Evolutionary conservation across 2,329 filamentous ascomycete species (phyloP).

Genomic region (Neonectria hederae): DNA sequence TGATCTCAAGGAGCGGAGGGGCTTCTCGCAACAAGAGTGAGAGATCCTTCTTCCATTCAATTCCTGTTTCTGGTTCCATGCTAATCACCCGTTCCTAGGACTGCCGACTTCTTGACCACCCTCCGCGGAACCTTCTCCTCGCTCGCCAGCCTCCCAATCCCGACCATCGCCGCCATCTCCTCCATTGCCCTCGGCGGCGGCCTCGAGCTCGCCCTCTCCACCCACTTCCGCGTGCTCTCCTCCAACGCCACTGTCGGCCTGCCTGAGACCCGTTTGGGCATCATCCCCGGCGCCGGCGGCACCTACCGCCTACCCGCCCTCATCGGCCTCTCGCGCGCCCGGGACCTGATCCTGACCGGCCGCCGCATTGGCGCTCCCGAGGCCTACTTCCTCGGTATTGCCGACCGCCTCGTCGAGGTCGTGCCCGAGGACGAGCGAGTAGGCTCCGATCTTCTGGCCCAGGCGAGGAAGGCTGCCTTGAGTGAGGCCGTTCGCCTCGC

Average conservation of each 20-base stretch:
- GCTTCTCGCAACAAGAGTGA: slow-evolving; percentile 82
- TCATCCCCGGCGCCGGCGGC: slow-evolving; percentile 93
- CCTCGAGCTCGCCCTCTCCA: slow-evolving; percentile 89
- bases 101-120: slow-evolving; percentile 77
- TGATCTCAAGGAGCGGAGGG: slow-evolving; percentile 87
- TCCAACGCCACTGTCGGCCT: slow-evolving; percentile 82
- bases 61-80: not conserved
- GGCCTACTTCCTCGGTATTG: slow-evolving; percentile 90
- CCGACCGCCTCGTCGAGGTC: slow-evolving; percentile 88
- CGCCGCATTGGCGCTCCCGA: slow-evolving; percentile 84
- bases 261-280: slow-evolving; percentile 91
- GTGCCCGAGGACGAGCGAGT: slow-evolving; percentile 63
- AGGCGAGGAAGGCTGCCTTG: slow-evolving; percentile 74
- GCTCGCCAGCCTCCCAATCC: slow-evolving; percentile 81
- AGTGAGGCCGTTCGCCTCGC: slow-evolving; percentile 82
- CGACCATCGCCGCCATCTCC: slow-evolving; percentile 88
- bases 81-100: slow-evolving; percentile 60
- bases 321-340: slow-evolving; percentile 82
- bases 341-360: slow-evolving; percentile 90
- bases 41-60: slow-evolving; percentile 47
- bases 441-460: slow-evolving; percentile 57
- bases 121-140: slow-evolving; percentile 80
- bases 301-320: slow-evolving; percentile 86
- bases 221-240: slow-evolving; percentile 87
- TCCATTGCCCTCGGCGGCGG: slow-evolving; percentile 91